Base-by-base conservation (phyloP, 257 asterid genomes). In the Gentiana straminea region DNA sequence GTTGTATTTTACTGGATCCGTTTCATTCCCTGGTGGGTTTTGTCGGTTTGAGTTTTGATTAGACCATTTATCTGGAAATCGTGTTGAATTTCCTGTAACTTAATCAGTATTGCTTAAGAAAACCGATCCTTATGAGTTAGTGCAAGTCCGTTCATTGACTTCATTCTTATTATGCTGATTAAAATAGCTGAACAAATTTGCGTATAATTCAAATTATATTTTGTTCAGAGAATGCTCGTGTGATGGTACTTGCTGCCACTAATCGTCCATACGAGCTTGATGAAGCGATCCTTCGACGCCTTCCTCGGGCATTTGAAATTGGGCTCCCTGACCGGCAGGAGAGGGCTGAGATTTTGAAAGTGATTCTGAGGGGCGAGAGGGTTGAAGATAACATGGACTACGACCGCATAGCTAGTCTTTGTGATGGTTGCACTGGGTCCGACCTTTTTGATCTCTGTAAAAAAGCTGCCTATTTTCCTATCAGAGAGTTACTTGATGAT, bases 211-310 rank as follows among this genome's bases (percentile, higher is more conserved):
- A 61, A 45, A 66, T 9, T 11, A 38, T 55, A 34, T 52, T 45
- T 73, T 38, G 1, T 63, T 76, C 72, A 85, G 97, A 82, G 48
- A 61, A 83, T 70, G 94, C 98, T 66, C 84, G 76, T 62, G 97
- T 87, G 61, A 87, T 85, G 96, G 98, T 91, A 60, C 96, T 91
- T 39, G 90, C 94, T 59, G 98, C 98, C 1, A 91, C 98, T 54
- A 91, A 91, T 71, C 95, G 93, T 52, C 98, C 98, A 64, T 91
- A 94, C 13, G 97, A 91, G 74, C 98, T 91, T 59, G 98, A 91
- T 70, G 98, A 88, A 73, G 97, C 98, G 62, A 87, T 91, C 64
- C 92, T 92, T 57, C 77, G 97, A 49, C 97, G 97, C 62, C 83
- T 92, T 60, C 95, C 98, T 59, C 98, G 85, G 77, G 80, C 97